These are phyloP conservation scores for Teunomyces lycoperdinae DNA, from an alignment of 805 yeast species.

Conservation along the genomic window DNA sequence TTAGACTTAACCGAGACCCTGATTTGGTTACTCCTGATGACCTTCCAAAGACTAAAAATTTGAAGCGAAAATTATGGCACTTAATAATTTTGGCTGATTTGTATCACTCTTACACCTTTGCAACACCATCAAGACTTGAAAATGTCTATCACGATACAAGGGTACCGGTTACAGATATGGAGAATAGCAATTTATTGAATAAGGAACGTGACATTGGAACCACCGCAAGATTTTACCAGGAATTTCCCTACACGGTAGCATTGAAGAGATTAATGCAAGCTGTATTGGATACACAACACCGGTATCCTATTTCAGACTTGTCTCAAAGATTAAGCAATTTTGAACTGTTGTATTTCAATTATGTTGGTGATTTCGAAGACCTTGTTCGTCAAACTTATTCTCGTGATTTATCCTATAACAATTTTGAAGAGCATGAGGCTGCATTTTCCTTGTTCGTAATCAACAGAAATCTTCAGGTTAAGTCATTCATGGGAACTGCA, in stretches of 20 bases:
- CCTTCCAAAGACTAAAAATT: constrained; percentile 5
- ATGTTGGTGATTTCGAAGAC: constrained; percentile 2
- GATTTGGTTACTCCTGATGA: constrained; percentile 11
- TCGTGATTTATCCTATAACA: neutral
- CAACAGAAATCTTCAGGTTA: constrained; percentile 14
- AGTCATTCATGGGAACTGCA: constrained; percentile 13
- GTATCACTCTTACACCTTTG: constrained; percentile 6
- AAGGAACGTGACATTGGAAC: constrained; percentile 7
- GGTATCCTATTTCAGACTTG: constrained; percentile 2
- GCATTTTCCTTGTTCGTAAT: constrained; percentile 9
- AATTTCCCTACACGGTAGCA: neutral
- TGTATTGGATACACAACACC: neutral
- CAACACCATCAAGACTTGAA: constrained; percentile 6
- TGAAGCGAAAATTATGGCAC: constrained; percentile 9
- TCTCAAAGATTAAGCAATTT: constrained; percentile 5
- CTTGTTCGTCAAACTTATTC: neutral
- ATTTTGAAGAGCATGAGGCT: neutral
- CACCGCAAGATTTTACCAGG: neutral
- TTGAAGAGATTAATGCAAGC: neutral
- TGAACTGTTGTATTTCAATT: constrained; percentile 2
- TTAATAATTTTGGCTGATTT: constrained; percentile 9
- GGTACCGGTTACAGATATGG: constrained; percentile 9
- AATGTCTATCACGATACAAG: constrained; percentile 12
- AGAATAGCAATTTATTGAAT: constrained; percentile 8
- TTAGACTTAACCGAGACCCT: constrained; percentile 20